Conservation (phyloP, 2,329 filamentous ascomycete species). For the Aspergillus ruber region DNA sequence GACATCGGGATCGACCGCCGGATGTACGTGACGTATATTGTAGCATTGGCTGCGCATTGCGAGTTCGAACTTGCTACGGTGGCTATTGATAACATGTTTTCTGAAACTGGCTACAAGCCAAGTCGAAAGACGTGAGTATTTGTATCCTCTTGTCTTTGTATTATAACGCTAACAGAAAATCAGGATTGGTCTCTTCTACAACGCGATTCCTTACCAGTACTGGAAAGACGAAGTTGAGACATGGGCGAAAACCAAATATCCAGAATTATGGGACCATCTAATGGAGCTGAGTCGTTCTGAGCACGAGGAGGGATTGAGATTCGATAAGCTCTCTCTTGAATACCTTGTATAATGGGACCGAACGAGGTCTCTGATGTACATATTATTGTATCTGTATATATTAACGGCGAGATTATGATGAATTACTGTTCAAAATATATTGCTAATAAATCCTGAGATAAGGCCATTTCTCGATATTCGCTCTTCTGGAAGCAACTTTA, state of each 20-base stretch:
- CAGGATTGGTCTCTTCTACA: constrained; percentile 70
- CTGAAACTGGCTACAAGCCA: constrained; percentile 60
- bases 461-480: too few species aligned
- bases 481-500: too few species aligned
- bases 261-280: constrained; percentile 62
- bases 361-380: too few species aligned
- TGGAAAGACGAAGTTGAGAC: constrained; percentile 64
- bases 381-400: too few species aligned
- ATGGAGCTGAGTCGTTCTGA: constrained; percentile 37
- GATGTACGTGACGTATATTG: constrained; percentile 71
- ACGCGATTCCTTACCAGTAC: constrained; percentile 59
- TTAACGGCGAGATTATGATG: too few species aligned
- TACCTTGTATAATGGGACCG: constrained; percentile 12
- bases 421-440: too few species aligned
- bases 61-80: constrained; percentile 61
- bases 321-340: constrained; percentile 24
- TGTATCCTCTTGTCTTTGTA: background rate
- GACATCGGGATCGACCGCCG: constrained; percentile 69
- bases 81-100: constrained; percentile 61
- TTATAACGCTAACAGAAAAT: constrained; percentile 6
- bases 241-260: constrained; percentile 66
- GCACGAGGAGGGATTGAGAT: constrained; percentile 27
- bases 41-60: constrained; percentile 67
- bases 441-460: too few species aligned
- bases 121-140: constrained; percentile 61